Percentiles rank a stretch among this genome's conserved stretches.
phyloP scores from a whole-genome alignment of 2,329 filamentous ascomycete species.

The Sporothrix luriei region DNA sequence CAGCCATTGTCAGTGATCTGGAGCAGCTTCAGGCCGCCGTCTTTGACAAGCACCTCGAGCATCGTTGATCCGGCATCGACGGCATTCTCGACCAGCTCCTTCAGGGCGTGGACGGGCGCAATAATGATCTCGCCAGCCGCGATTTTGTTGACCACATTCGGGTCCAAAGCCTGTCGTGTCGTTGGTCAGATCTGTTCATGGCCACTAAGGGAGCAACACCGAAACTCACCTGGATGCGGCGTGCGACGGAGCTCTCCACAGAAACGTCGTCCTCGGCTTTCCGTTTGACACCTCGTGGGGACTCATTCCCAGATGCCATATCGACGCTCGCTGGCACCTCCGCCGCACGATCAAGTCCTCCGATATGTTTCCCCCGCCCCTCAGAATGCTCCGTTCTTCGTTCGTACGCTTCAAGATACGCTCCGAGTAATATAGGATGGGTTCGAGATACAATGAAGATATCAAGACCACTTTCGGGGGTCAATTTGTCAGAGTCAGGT shows the following conservation, averaged over 20 bases:
- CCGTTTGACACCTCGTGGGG: constrained; percentile 31
- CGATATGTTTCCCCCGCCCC: background rate
- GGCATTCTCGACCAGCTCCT: constrained; percentile 95
- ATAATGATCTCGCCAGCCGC: constrained; percentile 98
- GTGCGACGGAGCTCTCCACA: constrained; percentile 31
- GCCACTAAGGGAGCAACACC: background rate
- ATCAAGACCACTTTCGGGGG: background rate
- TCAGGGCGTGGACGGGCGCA: constrained; percentile 91
- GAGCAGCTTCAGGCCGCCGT: constrained; percentile 89
- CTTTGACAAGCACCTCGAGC: constrained; percentile 88
- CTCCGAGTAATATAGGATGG: background rate
- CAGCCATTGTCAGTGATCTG: constrained; percentile 98
- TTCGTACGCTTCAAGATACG: background rate
- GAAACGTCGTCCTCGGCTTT: constrained; percentile 26
- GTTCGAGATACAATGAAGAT: too few relatives aligned
- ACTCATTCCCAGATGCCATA: background rate
- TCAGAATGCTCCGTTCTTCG: background rate
- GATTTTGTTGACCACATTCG: constrained; percentile 97
- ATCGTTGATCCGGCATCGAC: constrained; percentile 95
- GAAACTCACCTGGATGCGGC: constrained; percentile 53
- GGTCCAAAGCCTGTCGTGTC: constrained; percentile 70
- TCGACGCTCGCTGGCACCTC: constrained; percentile 30
- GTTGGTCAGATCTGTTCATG: constrained; percentile 5
- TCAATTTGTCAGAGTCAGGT: background rate
- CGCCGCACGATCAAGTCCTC: background rate